Percentiles rank a stretch among this genome's conserved stretches.
These are phyloP conservation scores for Neofusicoccum laricinum DNA, from an alignment of 2,329 filamentous ascomycete species.

Conservation along the genomic window DNA sequence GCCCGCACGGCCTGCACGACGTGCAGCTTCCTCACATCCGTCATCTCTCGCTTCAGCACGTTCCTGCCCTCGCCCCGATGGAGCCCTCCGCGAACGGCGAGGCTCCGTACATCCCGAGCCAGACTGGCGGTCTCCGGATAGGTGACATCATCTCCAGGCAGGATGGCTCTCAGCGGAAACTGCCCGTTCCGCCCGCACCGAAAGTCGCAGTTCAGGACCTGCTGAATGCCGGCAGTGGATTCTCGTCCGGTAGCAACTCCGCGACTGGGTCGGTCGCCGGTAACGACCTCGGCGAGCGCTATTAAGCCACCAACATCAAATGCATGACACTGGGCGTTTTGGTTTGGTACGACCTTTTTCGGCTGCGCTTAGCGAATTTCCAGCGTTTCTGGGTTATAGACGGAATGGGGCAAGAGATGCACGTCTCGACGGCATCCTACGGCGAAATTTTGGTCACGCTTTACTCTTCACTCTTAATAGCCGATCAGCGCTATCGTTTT, in stretches of 20 bases:
- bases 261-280: constrained; percentile 75
- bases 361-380: constrained; percentile 16
- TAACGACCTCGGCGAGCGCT: constrained; percentile 39
- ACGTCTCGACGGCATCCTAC: background rate
- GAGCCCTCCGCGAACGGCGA: constrained; percentile 62
- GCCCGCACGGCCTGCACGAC: constrained; percentile 67
- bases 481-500: constrained; percentile 1
- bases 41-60: constrained; percentile 64
- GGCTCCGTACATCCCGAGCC: constrained; percentile 56
- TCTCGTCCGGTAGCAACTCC: constrained; percentile 73
- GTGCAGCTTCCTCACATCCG: constrained; percentile 86
- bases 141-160: constrained; percentile 89
- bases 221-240: constrained; percentile 63
- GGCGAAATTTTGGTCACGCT: constrained; percentile 14
- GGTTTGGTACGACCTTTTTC: constrained; percentile 14
- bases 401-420: constrained; percentile 7
- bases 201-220: constrained; percentile 87
- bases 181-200: constrained; percentile 86
- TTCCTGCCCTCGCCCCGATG: constrained; percentile 68
- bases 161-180: constrained; percentile 83
- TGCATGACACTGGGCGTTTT: constrained; percentile 16
- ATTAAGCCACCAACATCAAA: constrained; percentile 20
- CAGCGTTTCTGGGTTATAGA: constrained; percentile 15
- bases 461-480: constrained; percentile 16
- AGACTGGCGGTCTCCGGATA: constrained; percentile 69